Base-by-base conservation (phyloP, 495 filamentous ascomycete genomes). In the Penicillium bialowiezense region DNA sequence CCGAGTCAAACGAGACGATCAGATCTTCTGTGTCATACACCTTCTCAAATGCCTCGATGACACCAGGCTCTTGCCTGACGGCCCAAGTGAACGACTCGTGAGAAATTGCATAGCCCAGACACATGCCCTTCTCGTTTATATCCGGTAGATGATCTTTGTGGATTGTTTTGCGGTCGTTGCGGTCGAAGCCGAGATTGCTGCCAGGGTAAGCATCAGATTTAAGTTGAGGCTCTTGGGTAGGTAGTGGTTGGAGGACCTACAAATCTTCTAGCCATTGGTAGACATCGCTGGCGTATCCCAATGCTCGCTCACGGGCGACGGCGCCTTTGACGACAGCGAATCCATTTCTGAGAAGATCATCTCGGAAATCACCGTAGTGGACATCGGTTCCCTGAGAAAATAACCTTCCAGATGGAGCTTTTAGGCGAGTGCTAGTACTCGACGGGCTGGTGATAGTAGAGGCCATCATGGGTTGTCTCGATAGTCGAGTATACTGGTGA, bases 51-150 rank as follows among this genome's bases (percentile, higher is more conserved):
- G 62, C 55, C 9, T 52, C 42, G 15, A 71, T 42, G 5, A 71
- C 66, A 2, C 60, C 68, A 10, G 68, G 60, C 46, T 69, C 68
- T 19, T 51, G 43, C 7, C 69, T 56, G 13, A 67, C 50, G 7
- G 55, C 54, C 69, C 69, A 72, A 2, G 59, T 55, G 36, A 67
- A 72, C 2, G 68, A 56, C 38, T 71, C 69, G 54, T 72, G 69
- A 2, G 60, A 48, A 26, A 62, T 49, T n/a, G 37, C 63, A 49
- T 70, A 70, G 10, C 63, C 37, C n/a, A 69, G 44, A 19, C 46
- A 53, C 65, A 67, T 69, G 15, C 68, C 63, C 41, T 65, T 64
- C 43, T 71, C 62, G 29, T 56, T 66, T 48, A 68, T 68, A 15
- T 64, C 53, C 9, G 67, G 68, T 5, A 71, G 54, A n/a, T 65